Evolutionary conservation across 2,329 filamentous ascomycete species (phyloP).

Genomic region (Penicillium sp.): DNA sequence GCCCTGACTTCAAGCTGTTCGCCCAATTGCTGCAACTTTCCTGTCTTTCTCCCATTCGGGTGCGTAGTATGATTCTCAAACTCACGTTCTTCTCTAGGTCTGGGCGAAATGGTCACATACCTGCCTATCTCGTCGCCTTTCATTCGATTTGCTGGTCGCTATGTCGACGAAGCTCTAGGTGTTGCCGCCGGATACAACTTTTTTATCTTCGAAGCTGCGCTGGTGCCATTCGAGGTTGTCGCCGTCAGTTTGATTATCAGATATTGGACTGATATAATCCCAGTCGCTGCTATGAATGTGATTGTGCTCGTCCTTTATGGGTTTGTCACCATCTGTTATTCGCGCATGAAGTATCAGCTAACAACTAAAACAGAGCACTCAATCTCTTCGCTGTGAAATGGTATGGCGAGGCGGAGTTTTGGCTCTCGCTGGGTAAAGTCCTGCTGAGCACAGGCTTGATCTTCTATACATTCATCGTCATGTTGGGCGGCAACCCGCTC

Average conservation of each 20-base stretch:
- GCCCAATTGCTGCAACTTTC: background rate
- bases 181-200: conserved; percentile 52
- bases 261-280: conserved; percentile 51
- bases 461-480: conserved; percentile 75
- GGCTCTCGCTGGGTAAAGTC: conserved; percentile 69
- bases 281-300: conserved; percentile 48
- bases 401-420: conserved; percentile 77
- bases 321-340: conserved; percentile 27
- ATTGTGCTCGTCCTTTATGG: conserved; percentile 47
- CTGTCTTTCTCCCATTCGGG: background rate
- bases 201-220: conserved; percentile 51
- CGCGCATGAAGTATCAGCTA: background rate
- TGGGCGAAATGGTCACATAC: conserved; percentile 54
- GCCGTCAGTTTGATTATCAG: conserved; percentile 52
- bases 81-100: conserved; percentile 31
- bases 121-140: conserved; percentile 49
- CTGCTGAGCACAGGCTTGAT: conserved; percentile 70
- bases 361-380: conserved; percentile 39
- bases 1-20: background rate
- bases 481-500: conserved; percentile 77
- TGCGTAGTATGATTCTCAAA: conserved; percentile 11
- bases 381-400: conserved; percentile 72
- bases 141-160: conserved; percentile 48
- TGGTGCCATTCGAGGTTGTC: conserved; percentile 55
- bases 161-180: conserved; percentile 51